Evolutionary conservation across 2,329 filamentous ascomycete species (phyloP), one percentile per base, ranked within the genome.

Genomic region (Xylariaceae sp.): DNA sequence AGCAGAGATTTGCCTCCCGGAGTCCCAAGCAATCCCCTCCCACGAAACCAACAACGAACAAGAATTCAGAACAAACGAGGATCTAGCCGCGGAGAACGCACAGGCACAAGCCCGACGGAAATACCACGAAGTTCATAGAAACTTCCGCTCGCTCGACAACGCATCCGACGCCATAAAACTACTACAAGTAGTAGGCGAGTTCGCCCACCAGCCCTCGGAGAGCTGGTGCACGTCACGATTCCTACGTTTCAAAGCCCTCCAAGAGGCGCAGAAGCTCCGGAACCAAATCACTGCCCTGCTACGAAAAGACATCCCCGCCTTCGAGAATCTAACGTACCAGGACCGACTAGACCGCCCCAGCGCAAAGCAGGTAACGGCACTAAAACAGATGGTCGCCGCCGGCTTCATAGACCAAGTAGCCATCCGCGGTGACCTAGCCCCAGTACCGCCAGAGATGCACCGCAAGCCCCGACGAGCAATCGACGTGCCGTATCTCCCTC

Each of bases 381-480:
- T 99, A 26, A 95, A 95, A 70, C 89, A 96, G 67, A 95, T 97
- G 73, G 85, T 89, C 19, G 89, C 92, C 0, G 87, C 90, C 0
- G 94, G 92, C 1, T 97, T 96, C 73, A 84, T 97, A 65, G 94
- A 99, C 71, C 88, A 96, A 62, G 81, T 99, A 39, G 94, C 94
- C 43, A 91, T 97, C 62, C 88, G 94, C 56, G 89, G 89, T 3
- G 92, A 99, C 70, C 76, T 90, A n/a, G 80, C 89, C 0, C 89
- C 90, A 0, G 80, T 79, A 12, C 88, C 89, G 0, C 85, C 86
- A 0, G 84, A 86, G 57, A 72, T 80, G 49, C 72, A 77, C 43
- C 79, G 86, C 16, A 89, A 88, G 57, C 89, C 92, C 0, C 84
- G 83, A 47, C 83, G 91, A n/a, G 88, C 92, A 1, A 95, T 94